Percentiles rank a stretch among this genome's conserved stretches.
Conservation (phyloP, 2,329 filamentous ascomycete genomes). For the Cytospora paraplurivora region DNA sequence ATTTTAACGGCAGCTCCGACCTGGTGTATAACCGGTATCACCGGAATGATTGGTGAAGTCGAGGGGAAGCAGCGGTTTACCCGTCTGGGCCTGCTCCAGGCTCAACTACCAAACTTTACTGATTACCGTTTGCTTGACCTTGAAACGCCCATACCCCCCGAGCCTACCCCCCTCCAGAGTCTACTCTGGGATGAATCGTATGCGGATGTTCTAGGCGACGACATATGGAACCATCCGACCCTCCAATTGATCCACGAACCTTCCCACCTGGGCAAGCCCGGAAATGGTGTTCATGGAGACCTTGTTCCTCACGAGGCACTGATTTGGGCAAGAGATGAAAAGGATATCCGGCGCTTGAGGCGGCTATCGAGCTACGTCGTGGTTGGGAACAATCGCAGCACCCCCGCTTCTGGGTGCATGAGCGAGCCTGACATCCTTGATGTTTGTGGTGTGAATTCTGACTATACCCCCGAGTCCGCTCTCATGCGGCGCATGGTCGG, state of each 20-base stretch:
- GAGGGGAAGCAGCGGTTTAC: background rate
- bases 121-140: background rate
- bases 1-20: background rate
- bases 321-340: slow-evolving; percentile 7
- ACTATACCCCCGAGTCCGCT: background rate
- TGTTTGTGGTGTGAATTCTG: slow-evolving; percentile 1
- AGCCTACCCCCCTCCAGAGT: background rate
- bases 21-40: slow-evolving; percentile 3
- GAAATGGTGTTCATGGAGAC: background rate
- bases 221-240: background rate
- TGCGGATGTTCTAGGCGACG: background rate
- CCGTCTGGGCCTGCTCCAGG: slow-evolving; percentile 2
- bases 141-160: background rate
- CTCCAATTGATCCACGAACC: background rate
- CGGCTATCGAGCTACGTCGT: background rate
- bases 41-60: background rate
- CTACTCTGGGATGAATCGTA: background rate
- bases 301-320: background rate
- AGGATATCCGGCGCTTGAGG: background rate
- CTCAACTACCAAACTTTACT: background rate
- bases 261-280: too few species aligned
- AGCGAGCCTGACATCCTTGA: too few species aligned
- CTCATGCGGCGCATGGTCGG: background rate
- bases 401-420: background rate
- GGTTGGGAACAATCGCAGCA: background rate